Conservation (phyloP, 441 rosid genomes). For the Populus hybrid region DNA sequence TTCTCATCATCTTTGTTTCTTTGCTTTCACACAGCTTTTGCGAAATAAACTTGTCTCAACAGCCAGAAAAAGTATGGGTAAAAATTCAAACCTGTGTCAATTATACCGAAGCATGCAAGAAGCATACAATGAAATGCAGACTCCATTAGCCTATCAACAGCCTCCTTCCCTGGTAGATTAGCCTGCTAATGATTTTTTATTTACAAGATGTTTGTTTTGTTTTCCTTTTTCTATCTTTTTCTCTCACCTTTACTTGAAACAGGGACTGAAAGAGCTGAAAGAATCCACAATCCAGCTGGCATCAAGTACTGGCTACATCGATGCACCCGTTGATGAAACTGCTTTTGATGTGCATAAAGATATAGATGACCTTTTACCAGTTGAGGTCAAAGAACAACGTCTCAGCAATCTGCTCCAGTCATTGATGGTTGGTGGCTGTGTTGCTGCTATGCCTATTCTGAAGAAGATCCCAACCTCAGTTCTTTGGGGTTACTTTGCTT, state of each 20-base stretch:
- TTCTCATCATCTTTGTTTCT: conserved; percentile 15
- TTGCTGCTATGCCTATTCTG: conserved; percentile 76
- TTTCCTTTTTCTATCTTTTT: neutral
- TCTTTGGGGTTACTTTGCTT: too few species aligned
- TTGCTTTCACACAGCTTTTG: conserved; percentile 50
- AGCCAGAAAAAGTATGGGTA: conserved; percentile 48
- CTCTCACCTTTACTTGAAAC: conserved; percentile 21
- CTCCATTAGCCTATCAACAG: conserved; percentile 61
- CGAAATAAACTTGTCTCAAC: conserved; percentile 64
- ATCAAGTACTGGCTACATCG: conserved; percentile 60
- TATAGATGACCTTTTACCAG: conserved; percentile 68
- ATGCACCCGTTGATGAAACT: conserved; percentile 64
- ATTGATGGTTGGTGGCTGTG: conserved; percentile 66
- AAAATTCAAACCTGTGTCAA: conserved; percentile 59
- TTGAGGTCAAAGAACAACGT: conserved; percentile 26
- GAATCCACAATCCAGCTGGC: conserved; percentile 70
- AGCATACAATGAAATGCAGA: conserved; percentile 68
- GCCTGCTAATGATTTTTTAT: conserved; percentile 14
- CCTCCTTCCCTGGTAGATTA: conserved; percentile 53
- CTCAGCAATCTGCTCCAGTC: conserved; percentile 77
- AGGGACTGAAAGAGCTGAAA: conserved; percentile 80
- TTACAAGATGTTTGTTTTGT: conserved; percentile 4
- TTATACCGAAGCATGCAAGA: conserved; percentile 65
- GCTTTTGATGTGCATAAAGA: conserved; percentile 71
- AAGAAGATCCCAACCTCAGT: conserved; percentile 78